Evolutionary conservation across 176 grass and related monocot species (phyloP).

Genomic region (Oryza meridionalis): DNA sequence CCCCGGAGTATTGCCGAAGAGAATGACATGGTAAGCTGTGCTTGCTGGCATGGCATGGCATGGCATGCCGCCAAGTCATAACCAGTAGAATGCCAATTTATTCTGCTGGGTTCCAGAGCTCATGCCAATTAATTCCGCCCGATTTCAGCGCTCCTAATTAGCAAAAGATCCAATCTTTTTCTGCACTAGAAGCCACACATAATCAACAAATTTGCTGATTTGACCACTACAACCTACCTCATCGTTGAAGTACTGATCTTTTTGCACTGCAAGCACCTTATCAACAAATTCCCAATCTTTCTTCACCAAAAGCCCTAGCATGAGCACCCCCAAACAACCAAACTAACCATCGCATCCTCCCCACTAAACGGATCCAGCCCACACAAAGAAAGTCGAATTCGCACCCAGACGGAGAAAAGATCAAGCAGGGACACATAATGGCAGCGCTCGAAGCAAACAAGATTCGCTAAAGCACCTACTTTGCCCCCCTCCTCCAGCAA

Average conservation of each 20-base stretch:
- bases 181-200: not conserved
- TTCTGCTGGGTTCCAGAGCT: not conserved
- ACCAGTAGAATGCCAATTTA: not conserved
- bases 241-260: not conserved
- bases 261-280: conserved; percentile 1
- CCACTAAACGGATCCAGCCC: not conserved
- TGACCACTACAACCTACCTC: not conserved
- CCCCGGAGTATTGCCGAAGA: no score
- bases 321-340: not conserved
- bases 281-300: not conserved
- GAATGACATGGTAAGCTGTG: not conserved
- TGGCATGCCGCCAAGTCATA: not conserved
- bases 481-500: conserved; percentile 1
- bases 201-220: not conserved
- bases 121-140: not conserved
- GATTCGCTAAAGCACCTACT: conserved; percentile 3
- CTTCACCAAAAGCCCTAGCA: conserved; percentile 38
- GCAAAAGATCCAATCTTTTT: not conserved
- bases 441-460: conserved; percentile 11
- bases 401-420: not conserved
- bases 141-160: not conserved
- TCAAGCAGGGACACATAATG: not conserved
- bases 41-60: not conserved
- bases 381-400: not conserved
- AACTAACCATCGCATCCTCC: not conserved